Evolutionary conservation across 352 stramenopile species (phyloP).

Genomic region (Phytophthora brassicae): DNA sequence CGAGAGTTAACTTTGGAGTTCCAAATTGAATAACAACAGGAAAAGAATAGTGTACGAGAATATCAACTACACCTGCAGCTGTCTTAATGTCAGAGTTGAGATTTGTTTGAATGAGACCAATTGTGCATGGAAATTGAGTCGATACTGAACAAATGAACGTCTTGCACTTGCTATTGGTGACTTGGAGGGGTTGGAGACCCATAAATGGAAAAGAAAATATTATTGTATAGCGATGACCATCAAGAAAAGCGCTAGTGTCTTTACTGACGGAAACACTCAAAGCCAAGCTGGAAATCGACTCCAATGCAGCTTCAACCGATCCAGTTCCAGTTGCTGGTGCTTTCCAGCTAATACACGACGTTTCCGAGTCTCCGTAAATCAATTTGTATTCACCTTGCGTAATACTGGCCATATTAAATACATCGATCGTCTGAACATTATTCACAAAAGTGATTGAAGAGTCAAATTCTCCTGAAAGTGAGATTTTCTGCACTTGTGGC

Average conservation of each 20-base stretch:
- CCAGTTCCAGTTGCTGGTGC: conserved; percentile 27
- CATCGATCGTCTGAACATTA: conserved; percentile 53
- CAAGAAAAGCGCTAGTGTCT: conserved; percentile 45
- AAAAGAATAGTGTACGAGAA: conserved; percentile 49
- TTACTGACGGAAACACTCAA: conserved; percentile 43
- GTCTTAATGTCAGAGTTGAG: conserved; percentile 42
- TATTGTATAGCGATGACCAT: conserved; percentile 50
- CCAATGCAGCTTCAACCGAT: conserved; percentile 44
- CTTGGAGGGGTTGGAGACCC: conserved; percentile 41
- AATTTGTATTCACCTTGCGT: conserved; percentile 58
- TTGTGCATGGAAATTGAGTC: conserved; percentile 34
- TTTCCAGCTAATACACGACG: conserved; percentile 62
- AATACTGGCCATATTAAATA: conserved; percentile 54
- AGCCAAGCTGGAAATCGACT: conserved; percentile 41
- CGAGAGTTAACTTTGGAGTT: conserved; percentile 39
- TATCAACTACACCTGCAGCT: conserved; percentile 49
- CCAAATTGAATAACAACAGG: conserved; percentile 43
- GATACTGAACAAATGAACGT: conserved; percentile 37
- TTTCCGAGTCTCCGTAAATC: conserved; percentile 42
- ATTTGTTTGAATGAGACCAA: conserved; percentile 45
- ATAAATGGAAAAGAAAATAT: conserved; percentile 57
- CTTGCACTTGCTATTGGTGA: conserved; percentile 32
- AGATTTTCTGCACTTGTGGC: conserved; percentile 38
- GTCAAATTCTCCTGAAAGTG: conserved; percentile 40
- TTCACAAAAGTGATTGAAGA: conserved; percentile 38